Base-by-base conservation (phyloP, 148 eudicot species). In the Persicaria tinctoria region DNA sequence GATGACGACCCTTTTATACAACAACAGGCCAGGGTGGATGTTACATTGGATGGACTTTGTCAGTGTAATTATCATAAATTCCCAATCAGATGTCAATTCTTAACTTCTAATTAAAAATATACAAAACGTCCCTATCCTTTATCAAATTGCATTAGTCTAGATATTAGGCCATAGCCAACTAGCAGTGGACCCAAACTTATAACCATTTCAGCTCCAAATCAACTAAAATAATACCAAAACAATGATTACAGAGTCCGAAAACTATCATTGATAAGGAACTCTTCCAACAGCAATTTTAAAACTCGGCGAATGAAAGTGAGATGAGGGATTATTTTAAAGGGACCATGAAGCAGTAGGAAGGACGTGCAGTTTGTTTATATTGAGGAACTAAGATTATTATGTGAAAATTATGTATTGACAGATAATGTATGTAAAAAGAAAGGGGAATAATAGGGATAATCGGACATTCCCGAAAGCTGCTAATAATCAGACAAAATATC, bases 21-120 rank as follows among this genome's bases (percentile, higher is more conserved):
- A 5, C 73, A 17, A 12, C 70, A 68, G 51, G 66, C 20, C 11
- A 56, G 53, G 72, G 18, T 50, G 78, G 75, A 78, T 78, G 54
- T 41, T 70, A n/a, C 70, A 53, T 48, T 14, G 45, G 70, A 70
- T 76, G 75, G 79, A 76, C 84, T 68, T 53, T 48, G 84, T 72
- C 80, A 74, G 78, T 81, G 50, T 54, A 79, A 76, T 55, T 70
- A 73, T n/a, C 41, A 32, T 32, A 32, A 32, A 32, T 32, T 32
- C 41, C 41, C 3, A 47, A 45, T 12, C 18, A 38, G 70, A 12
- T 62, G 18, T 54, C 51, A 75, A 17, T 64, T 80, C 2, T 76
- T 79, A 23, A 32, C 23, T 63, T 3, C 54, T n/a, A 80, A 78
- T 82, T 47, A 82, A 72, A 72, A 72, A 72, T 59, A 51, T 68